Evolutionary conservation across 257 asterid genomes (phyloP).

Genomic region (Galeopsis tetrahit): DNA sequence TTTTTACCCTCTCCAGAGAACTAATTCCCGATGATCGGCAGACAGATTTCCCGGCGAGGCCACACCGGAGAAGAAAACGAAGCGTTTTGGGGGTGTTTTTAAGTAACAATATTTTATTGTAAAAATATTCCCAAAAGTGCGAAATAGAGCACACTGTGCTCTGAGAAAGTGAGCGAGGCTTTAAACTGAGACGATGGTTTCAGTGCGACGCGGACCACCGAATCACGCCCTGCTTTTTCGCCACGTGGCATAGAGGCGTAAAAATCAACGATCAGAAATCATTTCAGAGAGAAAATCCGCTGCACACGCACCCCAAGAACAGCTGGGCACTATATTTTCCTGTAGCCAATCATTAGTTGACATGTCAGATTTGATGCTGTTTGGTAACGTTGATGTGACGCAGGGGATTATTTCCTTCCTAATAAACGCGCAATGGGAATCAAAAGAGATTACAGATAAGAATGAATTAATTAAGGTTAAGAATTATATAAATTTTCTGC

Average conservation of each 20-base stretch:
- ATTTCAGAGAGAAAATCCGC: constrained; percentile 2
- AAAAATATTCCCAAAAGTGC: constrained; percentile 26
- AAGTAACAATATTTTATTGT: constrained; percentile 21
- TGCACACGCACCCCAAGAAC: neutral
- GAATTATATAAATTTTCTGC: neutral
- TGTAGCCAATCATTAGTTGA: neutral
- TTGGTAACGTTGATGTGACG: neutral
- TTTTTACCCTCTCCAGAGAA: constrained; percentile 34
- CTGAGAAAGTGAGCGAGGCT: constrained; percentile 36
- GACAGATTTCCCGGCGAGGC: constrained; percentile 36
- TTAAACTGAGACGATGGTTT: constrained; percentile 43
- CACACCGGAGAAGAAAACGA: constrained; percentile 41
- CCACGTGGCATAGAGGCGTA: constrained; percentile 31
- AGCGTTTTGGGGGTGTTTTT: constrained; percentile 29
- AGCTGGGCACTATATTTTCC: neutral
- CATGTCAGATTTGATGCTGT: neutral
- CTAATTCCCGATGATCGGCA: constrained; percentile 21
- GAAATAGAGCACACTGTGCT: constrained; percentile 30
- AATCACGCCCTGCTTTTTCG: neutral
- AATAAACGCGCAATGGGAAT: neutral
- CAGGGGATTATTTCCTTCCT: neutral
- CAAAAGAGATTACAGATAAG: constrained; percentile 4
- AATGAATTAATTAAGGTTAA: neutral
- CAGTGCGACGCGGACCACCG: constrained; percentile 44
- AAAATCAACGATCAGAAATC: constrained; percentile 24